phyloP scores from a whole-genome alignment of 2,329 filamentous ascomycete genomes.

The Diaporthe aspalathi region DNA sequence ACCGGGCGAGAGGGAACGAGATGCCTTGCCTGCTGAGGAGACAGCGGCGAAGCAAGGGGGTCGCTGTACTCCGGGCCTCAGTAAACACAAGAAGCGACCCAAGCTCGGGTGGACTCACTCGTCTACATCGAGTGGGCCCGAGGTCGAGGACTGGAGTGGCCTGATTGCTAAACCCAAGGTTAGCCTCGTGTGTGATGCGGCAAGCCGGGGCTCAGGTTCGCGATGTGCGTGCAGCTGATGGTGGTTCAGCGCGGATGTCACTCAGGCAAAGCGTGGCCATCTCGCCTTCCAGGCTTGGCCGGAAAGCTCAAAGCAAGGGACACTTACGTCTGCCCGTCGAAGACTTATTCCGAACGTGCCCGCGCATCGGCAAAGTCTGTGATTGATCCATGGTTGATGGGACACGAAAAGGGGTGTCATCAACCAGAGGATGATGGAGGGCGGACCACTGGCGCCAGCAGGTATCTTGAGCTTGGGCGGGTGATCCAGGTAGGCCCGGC shows the following conservation, averaged over 20 bases:
- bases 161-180: conserved; percentile 58
- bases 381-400: conserved; percentile 40
- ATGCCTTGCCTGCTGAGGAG: conserved; percentile 42
- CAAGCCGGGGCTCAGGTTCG: not conserved
- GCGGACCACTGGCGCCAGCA: not conserved
- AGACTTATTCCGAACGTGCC: conserved; percentile 53
- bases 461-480: conserved; percentile 1
- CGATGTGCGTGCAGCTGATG: not conserved
- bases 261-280: not conserved
- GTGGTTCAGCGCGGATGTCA: not conserved
- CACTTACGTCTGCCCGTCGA: conserved; percentile 51
- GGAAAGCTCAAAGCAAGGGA: not conserved
- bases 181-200: conserved; percentile 37
- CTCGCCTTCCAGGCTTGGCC: no score
- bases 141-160: conserved; percentile 76
- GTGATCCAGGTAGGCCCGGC: not conserved
- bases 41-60: conserved; percentile 42
- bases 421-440: not conserved
- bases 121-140: conserved; percentile 80
- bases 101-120: conserved; percentile 68
- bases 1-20: conserved; percentile 38
- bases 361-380: conserved; percentile 39
- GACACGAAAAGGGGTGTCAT: conserved; percentile 10
- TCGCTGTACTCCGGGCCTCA: conserved; percentile 41
- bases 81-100: not conserved